These are phyloP conservation scores for Trichoderma sp. DNA, from an alignment of 2,329 filamentous ascomycete species.

Conservation along the genomic window DNA sequence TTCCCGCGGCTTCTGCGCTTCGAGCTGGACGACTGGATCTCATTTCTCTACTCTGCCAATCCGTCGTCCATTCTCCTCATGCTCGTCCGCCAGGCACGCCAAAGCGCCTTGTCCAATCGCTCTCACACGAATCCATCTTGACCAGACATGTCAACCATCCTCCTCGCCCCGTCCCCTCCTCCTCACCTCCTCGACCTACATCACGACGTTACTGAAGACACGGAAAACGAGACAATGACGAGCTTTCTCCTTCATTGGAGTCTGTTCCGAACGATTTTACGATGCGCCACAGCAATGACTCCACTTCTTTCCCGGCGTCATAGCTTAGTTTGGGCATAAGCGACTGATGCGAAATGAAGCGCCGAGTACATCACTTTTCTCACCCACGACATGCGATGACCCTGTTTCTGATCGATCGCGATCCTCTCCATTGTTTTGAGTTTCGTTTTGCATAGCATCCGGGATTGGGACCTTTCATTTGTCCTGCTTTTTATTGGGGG, in stretches of 20 bases:
- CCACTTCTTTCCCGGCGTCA: background rate
- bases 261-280: constrained; percentile 11
- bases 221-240: constrained; percentile 26
- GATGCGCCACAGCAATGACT: constrained; percentile 12
- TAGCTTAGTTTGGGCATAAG: constrained; percentile 2
- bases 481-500: constrained; percentile 20
- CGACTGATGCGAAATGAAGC: constrained; percentile 11
- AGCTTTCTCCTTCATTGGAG: constrained; percentile 4
- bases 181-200: constrained; percentile 20
- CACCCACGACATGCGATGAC: constrained; percentile 2
- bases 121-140: constrained; percentile 1
- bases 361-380: constrained; percentile 14
- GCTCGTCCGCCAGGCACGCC: constrained; percentile 44
- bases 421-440: constrained; percentile 13
- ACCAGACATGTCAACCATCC: background rate
- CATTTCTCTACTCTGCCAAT: constrained; percentile 46
- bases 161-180: background rate
- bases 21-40: constrained; percentile 45
- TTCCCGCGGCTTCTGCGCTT: constrained; percentile 42
- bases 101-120: constrained; percentile 38
- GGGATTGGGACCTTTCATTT: constrained; percentile 22
- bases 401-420: constrained; percentile 8
- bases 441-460: constrained; percentile 28
- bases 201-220: constrained; percentile 33
- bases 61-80: constrained; percentile 50